Conservation (phyloP, 2,329 filamentous ascomycete species). For the Westerdykella aurantiaca region DNA sequence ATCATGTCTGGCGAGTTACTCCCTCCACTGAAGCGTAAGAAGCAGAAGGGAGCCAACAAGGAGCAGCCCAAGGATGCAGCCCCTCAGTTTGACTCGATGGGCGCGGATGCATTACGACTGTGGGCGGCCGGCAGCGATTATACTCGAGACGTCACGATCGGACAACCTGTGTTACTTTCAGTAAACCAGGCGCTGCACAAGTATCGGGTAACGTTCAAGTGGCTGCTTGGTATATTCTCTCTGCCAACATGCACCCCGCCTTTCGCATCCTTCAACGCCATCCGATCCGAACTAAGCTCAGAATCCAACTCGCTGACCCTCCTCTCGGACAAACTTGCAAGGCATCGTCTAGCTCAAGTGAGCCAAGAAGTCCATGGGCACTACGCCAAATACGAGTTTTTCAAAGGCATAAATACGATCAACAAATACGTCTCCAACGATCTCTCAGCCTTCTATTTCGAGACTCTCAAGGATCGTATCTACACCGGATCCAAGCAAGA, state of each 20-base stretch:
- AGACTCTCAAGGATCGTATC: conserved; percentile 82
- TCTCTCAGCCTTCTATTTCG: conserved; percentile 89
- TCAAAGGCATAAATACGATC: conserved; percentile 65
- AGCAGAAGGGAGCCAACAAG: conserved; percentile 44
- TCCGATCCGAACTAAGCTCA: conserved; percentile 10
- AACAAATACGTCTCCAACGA: conserved; percentile 79
- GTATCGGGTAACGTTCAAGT: conserved; percentile 83
- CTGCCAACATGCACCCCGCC: conserved; percentile 37
- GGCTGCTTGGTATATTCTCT: conserved; percentile 66
- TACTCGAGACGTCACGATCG: conserved; percentile 78
- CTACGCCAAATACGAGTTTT: conserved; percentile 72
- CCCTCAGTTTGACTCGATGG: conserved; percentile 62
- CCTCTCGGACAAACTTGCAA: conserved; percentile 57
- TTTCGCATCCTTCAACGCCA: conserved; percentile 19
- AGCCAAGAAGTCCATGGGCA: conserved; percentile 59
- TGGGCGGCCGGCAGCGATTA: conserved; percentile 94
- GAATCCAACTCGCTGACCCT: conserved; percentile 7
- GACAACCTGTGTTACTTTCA: conserved; percentile 67
- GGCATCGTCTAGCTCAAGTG: conserved; percentile 65
- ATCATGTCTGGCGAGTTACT: conserved; percentile 81
- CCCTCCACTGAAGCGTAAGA: conserved; percentile 61
- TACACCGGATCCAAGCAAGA: conserved; percentile 74
- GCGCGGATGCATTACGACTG: conserved; percentile 78
- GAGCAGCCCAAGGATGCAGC: conserved; percentile 28
- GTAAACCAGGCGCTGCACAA: conserved; percentile 75